A percentile compares a stretch with the other conserved stretches of the same genome.
phyloP scores from a whole-genome alignment of 2,329 filamentous ascomycete genomes.

The Ophiostoma quercus region DNA sequence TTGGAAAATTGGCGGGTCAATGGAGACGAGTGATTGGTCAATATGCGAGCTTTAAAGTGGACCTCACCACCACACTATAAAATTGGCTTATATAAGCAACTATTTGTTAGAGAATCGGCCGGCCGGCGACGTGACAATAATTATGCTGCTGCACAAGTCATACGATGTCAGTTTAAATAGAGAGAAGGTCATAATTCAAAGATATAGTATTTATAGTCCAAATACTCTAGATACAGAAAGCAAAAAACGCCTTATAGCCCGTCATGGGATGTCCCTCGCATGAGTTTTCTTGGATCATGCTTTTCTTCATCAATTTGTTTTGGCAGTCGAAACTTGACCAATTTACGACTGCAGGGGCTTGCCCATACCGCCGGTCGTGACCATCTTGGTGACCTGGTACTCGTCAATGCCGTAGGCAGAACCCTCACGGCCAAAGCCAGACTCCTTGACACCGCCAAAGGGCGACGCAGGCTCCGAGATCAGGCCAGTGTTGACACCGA shows the following conservation, averaged over 20 bases:
- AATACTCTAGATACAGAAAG: constrained; percentile 3
- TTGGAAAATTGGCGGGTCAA: constrained; percentile 20
- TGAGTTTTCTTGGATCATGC: constrained; percentile 1
- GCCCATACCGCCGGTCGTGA: constrained; percentile 52
- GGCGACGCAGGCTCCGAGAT: constrained; percentile 54
- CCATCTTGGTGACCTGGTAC: constrained; percentile 68
- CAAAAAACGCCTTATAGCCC: background rate
- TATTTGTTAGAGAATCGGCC: too few species aligned
- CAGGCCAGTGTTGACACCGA: constrained; percentile 73
- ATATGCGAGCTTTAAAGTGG: background rate
- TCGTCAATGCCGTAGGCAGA: constrained; percentile 72
- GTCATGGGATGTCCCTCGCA: background rate
- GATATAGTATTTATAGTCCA: constrained; percentile 15
- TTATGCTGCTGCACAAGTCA: background rate
- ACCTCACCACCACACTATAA: background rate
- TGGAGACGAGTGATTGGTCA: background rate
- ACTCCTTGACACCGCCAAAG: constrained; percentile 79
- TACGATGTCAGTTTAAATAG: background rate
- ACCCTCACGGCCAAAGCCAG: constrained; percentile 74
- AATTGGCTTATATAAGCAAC: background rate
- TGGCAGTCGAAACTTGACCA: background rate
- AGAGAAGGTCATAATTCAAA: background rate
- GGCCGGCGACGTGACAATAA: background rate
- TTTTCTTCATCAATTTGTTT: background rate
- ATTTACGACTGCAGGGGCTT: constrained; percentile 44